Evolutionary conservation across 139 green algal genomes (phyloP).

Genomic region (Coelastrella sp.): DNA sequence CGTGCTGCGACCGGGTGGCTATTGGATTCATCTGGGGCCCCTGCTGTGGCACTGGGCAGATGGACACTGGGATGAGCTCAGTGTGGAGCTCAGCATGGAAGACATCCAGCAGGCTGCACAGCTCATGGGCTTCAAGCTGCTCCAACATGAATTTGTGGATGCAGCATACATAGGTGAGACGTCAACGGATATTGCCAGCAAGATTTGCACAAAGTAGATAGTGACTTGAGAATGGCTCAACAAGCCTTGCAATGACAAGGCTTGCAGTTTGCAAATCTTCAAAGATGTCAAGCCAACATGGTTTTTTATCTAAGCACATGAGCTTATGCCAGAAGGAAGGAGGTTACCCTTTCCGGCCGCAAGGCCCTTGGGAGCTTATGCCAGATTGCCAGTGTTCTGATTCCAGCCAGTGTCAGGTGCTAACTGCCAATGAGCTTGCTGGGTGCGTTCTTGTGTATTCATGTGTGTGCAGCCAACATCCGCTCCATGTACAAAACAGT

Average conservation of each 20-base stretch:
- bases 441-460: background rate
- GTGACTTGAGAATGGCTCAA: too few species aligned
- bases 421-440: too few species aligned
- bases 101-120: constrained; percentile 71
- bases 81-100: constrained; percentile 81
- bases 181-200: background rate
- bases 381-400: too few species aligned
- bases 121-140: constrained; percentile 64
- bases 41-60: constrained; percentile 97
- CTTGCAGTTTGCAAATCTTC: too few species aligned
- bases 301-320: too few species aligned
- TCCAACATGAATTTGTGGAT: constrained; percentile 56
- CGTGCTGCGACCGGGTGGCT: constrained; percentile 70
- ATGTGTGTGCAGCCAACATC: constrained; percentile 52
- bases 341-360: too few species aligned
- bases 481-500: constrained; percentile 67
- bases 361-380: too few species aligned
- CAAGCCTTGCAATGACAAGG: too few species aligned
- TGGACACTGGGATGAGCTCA: constrained; percentile 59
- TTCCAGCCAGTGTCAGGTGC: too few species aligned
- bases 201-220: too few species aligned
- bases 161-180: constrained; percentile 71
- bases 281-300: too few species aligned
- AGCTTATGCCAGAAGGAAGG: too few species aligned
- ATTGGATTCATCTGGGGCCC: constrained; percentile 95